Conservation (phyloP, 345 rosid genomes). For the Geranium brycei region DNA sequence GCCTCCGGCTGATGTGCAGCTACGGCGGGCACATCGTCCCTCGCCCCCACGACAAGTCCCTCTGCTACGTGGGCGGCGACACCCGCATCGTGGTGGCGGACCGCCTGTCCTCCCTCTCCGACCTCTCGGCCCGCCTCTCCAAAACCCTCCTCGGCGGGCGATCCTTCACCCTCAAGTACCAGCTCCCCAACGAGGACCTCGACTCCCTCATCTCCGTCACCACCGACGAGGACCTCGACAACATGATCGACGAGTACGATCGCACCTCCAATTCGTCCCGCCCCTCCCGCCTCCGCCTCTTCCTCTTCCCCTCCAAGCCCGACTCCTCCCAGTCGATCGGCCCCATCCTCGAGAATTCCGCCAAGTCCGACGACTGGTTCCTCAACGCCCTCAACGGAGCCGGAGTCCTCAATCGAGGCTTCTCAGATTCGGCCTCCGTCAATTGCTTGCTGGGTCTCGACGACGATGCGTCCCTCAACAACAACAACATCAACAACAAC, state of each 20-base stretch:
- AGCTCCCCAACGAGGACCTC: constrained; percentile 85
- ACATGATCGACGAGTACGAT: constrained; percentile 94
- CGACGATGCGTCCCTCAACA: constrained; percentile 20
- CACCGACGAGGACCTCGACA: constrained; percentile 87
- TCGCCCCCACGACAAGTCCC: constrained; percentile 77
- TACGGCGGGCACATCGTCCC: constrained; percentile 87
- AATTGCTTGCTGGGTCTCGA: constrained; percentile 72
- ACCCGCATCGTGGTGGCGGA: constrained; percentile 84
- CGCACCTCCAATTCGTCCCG: constrained; percentile 32
- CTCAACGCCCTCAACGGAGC: constrained; percentile 60
- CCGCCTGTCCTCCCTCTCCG: constrained; percentile 46
- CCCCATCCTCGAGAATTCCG: constrained; percentile 47
- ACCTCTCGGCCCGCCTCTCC: constrained; percentile 49
- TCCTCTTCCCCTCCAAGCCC: constrained; percentile 57
- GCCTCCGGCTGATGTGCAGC: constrained; percentile 89
- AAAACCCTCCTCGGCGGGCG: constrained; percentile 45
- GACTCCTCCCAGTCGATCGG: constrained; percentile 73
- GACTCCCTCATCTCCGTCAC: constrained; percentile 87
- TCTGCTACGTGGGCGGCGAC: constrained; percentile 82
- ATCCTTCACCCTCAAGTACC: constrained; percentile 73
- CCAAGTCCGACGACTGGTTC: constrained; percentile 91
- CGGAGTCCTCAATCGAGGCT: constrained; percentile 48
- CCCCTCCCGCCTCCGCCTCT: constrained; percentile 63
- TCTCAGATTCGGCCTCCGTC: constrained; percentile 61
- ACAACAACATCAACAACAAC: background rate